Base-by-base conservation (phyloP, 352 stramenopile species). In the Phytophthora europaea region DNA sequence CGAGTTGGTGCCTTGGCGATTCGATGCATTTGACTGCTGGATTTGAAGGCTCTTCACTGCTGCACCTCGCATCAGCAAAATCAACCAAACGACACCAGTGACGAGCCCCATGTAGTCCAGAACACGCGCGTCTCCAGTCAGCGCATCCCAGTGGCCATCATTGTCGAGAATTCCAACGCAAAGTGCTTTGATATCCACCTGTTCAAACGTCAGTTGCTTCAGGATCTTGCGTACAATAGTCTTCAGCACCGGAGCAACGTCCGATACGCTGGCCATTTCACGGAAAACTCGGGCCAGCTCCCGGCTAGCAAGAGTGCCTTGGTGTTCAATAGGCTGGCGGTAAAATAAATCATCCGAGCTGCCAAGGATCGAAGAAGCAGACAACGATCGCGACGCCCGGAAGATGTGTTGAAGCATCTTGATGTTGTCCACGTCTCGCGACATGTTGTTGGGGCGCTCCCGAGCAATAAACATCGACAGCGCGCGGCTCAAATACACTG, bases 361-460 rank as follows among this genome's bases (percentile, higher is more conserved):
- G 12, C 76, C 76, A 4, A 83, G 61, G 53, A 83, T 76, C 6
- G 65, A 78, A 10, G 67, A 73, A n/a, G 64, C 50, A 34, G 69
- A 76, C 34, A 61, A 52, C 20, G 73, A 77, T 16, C 87, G 83
- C 0, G 83, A 88, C 3, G 90, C 87, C 18, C 87, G 83, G 52
- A 97, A 95, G 28, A 97, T 94, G 50, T 95, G 90, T 71, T 95
- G 90, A 10, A 97, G 81, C 79, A 97, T 94, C 67, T 97, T 97
- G 64, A 97, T 93, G 68, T 97, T 97, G 79, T 97, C 90, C 4
- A 95, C 84, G 45, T 97, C 90, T 67, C 93, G 87, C 23, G 88
- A 86, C 76, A 95, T 90, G 50, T 93, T 94, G 75, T 93, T 95
- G 6, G 88, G 85, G 2, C 90, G 81, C 38, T 97, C 88, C 18